These are phyloP conservation scores for Vanrija sp. DNA, from an alignment of 1,284 basidiomycete genomes.

Conservation along the genomic window DNA sequence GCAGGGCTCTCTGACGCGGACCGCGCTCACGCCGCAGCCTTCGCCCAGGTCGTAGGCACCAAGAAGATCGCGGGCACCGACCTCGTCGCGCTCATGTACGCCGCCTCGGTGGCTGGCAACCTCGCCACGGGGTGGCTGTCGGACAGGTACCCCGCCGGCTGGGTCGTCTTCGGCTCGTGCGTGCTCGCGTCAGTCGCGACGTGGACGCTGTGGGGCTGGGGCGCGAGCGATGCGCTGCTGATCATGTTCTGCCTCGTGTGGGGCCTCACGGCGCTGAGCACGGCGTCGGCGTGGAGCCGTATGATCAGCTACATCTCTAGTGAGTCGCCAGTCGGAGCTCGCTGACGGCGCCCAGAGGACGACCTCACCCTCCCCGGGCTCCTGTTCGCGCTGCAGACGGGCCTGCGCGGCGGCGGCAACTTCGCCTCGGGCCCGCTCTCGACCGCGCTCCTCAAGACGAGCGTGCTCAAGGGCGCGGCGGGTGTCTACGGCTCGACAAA, in stretches of 20 bases:
- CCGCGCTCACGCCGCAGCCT: slow-evolving; percentile 20
- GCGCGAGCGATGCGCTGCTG: slow-evolving; percentile 26
- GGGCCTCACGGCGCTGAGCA: slow-evolving; percentile 28
- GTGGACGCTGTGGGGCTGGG: slow-evolving; percentile 47
- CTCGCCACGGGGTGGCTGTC: slow-evolving; percentile 38
- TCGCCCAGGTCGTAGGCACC: slow-evolving; percentile 35
- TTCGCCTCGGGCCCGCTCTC: slow-evolving; percentile 42
- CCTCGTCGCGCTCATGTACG: slow-evolving; percentile 46
- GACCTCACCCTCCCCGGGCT: slow-evolving; percentile 32
- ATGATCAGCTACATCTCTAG: slow-evolving; percentile 30
- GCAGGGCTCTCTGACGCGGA: slow-evolving; percentile 12
- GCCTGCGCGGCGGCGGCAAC: slow-evolving; percentile 41
- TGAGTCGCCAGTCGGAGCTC: neutral
- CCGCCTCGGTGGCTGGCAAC: slow-evolving; percentile 42
- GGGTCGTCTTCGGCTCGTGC: slow-evolving; percentile 34
- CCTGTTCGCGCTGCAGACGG: slow-evolving; percentile 40
- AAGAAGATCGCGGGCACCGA: slow-evolving; percentile 35
- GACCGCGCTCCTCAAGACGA: slow-evolving; percentile 27
- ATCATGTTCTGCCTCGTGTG: slow-evolving; percentile 31
- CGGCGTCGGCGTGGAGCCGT: slow-evolving; percentile 31
- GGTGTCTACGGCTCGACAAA: slow-evolving; percentile 42
- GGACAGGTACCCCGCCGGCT: slow-evolving; percentile 31
- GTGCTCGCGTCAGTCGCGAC: slow-evolving; percentile 33
- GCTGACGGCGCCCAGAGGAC: slow-evolving; percentile 16
- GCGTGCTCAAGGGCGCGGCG: slow-evolving; percentile 21